phyloP scores from a whole-genome alignment of 1,139 yeast genomes.

The Zygosaccharomyces sapae region DNA sequence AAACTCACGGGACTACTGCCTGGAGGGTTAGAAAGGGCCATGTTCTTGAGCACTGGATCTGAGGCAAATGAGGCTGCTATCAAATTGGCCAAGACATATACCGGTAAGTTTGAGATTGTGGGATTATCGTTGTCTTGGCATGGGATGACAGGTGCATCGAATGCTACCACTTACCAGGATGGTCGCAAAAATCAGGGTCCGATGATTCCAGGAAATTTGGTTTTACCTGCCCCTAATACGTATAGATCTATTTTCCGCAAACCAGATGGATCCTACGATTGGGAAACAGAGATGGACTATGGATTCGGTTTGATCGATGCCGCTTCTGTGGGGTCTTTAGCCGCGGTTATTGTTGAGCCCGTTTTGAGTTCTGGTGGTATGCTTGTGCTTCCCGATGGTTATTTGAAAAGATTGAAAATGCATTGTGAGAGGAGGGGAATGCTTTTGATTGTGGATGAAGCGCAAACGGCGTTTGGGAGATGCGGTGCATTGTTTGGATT shows the following conservation, averaged over 20 bases:
- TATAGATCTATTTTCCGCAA: conserved; percentile 30
- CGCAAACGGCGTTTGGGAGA: conserved; percentile 32
- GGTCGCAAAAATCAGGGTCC: conserved; percentile 32
- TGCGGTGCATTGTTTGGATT: conserved; percentile 30
- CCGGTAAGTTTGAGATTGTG: conserved; percentile 30
- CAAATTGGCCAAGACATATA: conserved; percentile 27
- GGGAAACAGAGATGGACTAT: conserved; percentile 31
- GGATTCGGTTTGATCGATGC: conserved; percentile 25
- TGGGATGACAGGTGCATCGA: conserved; percentile 33
- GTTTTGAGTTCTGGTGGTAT: conserved; percentile 15
- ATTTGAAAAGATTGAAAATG: conserved; percentile 22
- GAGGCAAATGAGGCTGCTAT: conserved; percentile 30
- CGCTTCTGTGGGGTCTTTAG: conserved; percentile 26
- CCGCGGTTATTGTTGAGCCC: conserved; percentile 22
- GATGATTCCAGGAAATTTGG: conserved; percentile 26
- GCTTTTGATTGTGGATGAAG: conserved; percentile 32
- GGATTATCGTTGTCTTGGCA: conserved; percentile 33
- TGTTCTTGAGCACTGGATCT: conserved; percentile 29
- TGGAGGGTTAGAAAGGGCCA: conserved; percentile 25
- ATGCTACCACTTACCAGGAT: conserved; percentile 26
- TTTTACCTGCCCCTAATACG: conserved; percentile 29
- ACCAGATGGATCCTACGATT: conserved; percentile 30
- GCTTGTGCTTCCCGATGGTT: conserved; percentile 26
- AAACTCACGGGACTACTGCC: conserved; percentile 24
- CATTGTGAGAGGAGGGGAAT: conserved; percentile 30